A percentile compares a stretch with the other conserved stretches of the same genome.
phyloP scores from a whole-genome alignment of 768 basidiomycete genomes.

The Hygrocybe punicea region DNA sequence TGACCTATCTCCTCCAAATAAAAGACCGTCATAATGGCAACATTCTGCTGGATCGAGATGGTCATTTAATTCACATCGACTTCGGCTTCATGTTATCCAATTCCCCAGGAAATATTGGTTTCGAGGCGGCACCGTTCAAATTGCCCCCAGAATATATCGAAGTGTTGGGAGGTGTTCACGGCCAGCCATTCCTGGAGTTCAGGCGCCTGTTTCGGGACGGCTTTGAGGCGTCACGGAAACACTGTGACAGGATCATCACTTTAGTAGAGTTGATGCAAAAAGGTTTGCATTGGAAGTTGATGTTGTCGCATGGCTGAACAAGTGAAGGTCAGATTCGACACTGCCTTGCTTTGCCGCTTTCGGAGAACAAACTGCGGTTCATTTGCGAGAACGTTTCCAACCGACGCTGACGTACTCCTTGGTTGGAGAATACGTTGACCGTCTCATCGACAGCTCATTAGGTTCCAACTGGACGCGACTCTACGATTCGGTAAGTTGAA shows the following conservation, averaged over 20 bases:
- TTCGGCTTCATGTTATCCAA: conserved; percentile 98
- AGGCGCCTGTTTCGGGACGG: conserved; percentile 84
- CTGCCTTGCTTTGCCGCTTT: conserved; percentile 88
- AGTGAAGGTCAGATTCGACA: conserved; percentile 62
- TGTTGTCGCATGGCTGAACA: background rate
- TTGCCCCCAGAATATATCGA: conserved; percentile 93
- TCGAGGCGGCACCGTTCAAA: conserved; percentile 99
- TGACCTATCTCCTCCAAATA: conserved; percentile 95
- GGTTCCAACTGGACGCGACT: conserved; percentile 93
- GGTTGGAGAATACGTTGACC: conserved; percentile 85
- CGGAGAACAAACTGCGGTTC: conserved; percentile 85
- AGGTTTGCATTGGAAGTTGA: conserved; percentile 41
- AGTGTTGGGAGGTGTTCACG: conserved; percentile 82
- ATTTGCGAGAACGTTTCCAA: conserved; percentile 91
- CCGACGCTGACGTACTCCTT: conserved; percentile 80
- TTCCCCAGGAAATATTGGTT: conserved; percentile 95
- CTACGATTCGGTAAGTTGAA: conserved; percentile 79
- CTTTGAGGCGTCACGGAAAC: conserved; percentile 91
- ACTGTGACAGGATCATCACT: conserved; percentile 91
- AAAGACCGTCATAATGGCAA: conserved; percentile 99
- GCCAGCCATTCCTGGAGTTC: conserved; percentile 78
- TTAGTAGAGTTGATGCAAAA: conserved; percentile 98
- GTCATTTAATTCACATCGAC: conserved; percentile 94
- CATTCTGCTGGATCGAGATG: conserved; percentile 92
- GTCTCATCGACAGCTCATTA: conserved; percentile 83